These are phyloP conservation scores for Papilionanthe hybrid DNA, from an alignment of 116 monocot genomes.

Conservation along the genomic window DNA sequence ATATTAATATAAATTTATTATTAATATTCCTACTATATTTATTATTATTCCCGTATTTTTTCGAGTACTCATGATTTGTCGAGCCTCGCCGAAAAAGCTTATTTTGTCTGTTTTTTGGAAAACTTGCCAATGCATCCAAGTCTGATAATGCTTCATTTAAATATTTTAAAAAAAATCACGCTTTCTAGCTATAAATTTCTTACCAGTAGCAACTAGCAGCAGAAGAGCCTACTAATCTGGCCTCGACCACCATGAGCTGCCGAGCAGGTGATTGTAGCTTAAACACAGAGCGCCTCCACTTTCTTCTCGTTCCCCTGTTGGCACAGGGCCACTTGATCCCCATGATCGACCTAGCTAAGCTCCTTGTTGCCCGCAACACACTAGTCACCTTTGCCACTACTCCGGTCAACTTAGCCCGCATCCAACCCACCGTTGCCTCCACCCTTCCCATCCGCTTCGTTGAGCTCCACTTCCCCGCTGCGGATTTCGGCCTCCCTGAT, in stretches of 20 bases:
- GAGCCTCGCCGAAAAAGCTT: no score
- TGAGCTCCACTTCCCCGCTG: slow-evolving; percentile 15
- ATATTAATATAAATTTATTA: no score
- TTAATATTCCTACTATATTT: no score
- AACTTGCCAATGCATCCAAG: no score
- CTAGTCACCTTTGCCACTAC: slow-evolving; percentile 35
- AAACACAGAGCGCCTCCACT: slow-evolving; percentile 14
- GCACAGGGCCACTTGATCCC: slow-evolving; percentile 42
- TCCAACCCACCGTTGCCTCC: background rate
- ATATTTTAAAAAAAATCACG: no score
- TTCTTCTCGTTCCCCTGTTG: slow-evolving; percentile 30
- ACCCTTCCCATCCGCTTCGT: slow-evolving; percentile 18
- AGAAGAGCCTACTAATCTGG: background rate
- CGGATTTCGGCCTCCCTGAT: slow-evolving; percentile 31
- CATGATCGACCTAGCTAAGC: slow-evolving; percentile 32
- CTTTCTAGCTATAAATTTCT: no score
- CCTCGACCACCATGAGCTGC: background rate
- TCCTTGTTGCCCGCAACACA: slow-evolving; percentile 25
- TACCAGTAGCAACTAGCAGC: background rate
- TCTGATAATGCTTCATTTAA: no score
- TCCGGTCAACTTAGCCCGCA: slow-evolving; percentile 26
- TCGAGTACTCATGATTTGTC: no score
- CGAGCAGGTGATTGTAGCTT: background rate
- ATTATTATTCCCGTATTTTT: no score
- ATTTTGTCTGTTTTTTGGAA: no score